These are phyloP conservation scores for Metschnikowia lochheadii DNA, from an alignment of 805 yeast species.

Conservation along the genomic window DNA sequence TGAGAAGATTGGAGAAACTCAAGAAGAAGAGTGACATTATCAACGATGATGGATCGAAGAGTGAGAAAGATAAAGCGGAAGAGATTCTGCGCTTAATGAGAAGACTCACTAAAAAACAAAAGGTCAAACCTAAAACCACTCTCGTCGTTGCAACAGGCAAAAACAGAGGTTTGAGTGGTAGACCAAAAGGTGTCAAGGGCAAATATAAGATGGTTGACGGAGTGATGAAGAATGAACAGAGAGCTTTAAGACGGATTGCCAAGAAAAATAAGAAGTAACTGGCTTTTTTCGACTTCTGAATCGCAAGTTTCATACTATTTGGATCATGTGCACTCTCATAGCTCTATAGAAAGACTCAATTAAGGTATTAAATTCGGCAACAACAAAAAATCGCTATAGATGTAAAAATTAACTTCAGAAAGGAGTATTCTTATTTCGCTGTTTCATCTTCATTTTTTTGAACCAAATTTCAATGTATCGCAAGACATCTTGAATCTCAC, in stretches of 20 bases:
- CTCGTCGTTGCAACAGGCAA: conserved; percentile 83
- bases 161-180: conserved; percentile 83
- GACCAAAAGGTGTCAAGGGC: conserved; percentile 97
- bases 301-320: neutral
- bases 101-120: conserved; percentile 70
- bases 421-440: too few species aligned
- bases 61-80: conserved; percentile 92
- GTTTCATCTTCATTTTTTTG: neutral
- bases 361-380: neutral
- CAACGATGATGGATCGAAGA: conserved; percentile 79
- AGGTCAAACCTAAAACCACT: conserved; percentile 74
- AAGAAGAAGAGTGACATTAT: conserved; percentile 91
- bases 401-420: neutral
- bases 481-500: neutral
- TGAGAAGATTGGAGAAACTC: conserved; percentile 78
- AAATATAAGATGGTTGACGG: conserved; percentile 99
- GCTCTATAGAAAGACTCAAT: neutral
- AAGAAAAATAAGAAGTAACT: conserved; percentile 67
- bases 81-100: conserved; percentile 85
- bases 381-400: neutral
- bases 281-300: neutral
- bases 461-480: neutral
- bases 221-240: conserved; percentile 92
- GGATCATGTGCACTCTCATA: neutral
- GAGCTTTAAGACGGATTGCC: conserved; percentile 85